Evolutionary conservation across 805 yeast species (phyloP).

Genomic region (Yarrowia alimentaria): DNA sequence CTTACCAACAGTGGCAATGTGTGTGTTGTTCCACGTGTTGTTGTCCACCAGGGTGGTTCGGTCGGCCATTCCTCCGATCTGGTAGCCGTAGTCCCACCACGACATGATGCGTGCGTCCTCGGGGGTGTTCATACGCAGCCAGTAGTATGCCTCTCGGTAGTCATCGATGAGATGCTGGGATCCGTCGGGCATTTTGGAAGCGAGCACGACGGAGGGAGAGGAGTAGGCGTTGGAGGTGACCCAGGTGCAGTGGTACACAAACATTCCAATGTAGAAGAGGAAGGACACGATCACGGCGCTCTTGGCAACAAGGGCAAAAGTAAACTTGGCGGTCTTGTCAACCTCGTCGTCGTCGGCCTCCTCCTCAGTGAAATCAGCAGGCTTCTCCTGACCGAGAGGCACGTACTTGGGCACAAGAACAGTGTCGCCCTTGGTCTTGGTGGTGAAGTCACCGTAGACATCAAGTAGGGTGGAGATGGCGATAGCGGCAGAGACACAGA

Average conservation of each 20-base stretch:
- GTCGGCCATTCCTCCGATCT: conserved; percentile 99
- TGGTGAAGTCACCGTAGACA: conserved; percentile 63
- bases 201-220: conserved; percentile 94
- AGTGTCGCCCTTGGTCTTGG: conserved; percentile 14
- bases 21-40: conserved; percentile 99
- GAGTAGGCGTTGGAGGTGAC: conserved; percentile 94
- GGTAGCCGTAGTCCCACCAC: conserved; percentile 99
- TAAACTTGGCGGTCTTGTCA: conserved; percentile 28
- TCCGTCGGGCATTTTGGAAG: conserved; percentile 83
- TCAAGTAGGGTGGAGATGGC: conserved; percentile 83
- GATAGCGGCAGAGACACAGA: conserved; percentile 89
- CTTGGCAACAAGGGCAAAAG: conserved; percentile 49
- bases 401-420: conserved; percentile 3
- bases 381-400: conserved; percentile 27
- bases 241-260: conserved; percentile 95
- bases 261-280: conserved; percentile 68
- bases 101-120: conserved; percentile 96
- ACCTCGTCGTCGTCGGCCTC: conserved; percentile 23
- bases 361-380: conserved; percentile 24
- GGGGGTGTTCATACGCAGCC: conserved; percentile 96
- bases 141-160: conserved; percentile 97
- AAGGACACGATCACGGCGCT: conserved; percentile 64
- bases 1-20: conserved; percentile 97
- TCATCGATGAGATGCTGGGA: conserved; percentile 84
- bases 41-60: conserved; percentile 97